phyloP scores from a whole-genome alignment of 2,329 filamentous ascomycete species.

The Alternaria triticimaculans region DNA sequence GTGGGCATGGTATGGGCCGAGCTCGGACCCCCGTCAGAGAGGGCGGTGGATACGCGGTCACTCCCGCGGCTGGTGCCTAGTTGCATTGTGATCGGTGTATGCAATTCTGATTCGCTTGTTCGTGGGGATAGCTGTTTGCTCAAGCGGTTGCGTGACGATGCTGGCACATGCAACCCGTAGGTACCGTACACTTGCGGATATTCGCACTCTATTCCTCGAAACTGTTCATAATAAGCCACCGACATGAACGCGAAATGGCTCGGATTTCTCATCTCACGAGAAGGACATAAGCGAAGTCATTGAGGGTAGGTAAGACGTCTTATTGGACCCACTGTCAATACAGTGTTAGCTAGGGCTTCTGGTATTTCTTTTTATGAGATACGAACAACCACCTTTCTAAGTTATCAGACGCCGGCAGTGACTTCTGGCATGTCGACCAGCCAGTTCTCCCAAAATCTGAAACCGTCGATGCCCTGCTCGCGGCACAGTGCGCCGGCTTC shows the following conservation, averaged over 20 bases:
- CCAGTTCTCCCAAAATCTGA: conserved; percentile 90
- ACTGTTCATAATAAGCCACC: neutral
- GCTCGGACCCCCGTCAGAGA: neutral
- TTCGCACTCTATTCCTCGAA: neutral
- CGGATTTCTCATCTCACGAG: neutral
- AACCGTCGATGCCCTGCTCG: conserved; percentile 88
- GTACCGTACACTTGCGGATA: neutral
- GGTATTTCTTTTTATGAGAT: neutral
- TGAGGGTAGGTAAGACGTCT: neutral
- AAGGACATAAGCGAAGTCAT: neutral
- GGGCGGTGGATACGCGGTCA: conserved; percentile 5
- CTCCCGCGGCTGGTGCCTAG: conserved; percentile 4
- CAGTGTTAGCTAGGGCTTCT: neutral
- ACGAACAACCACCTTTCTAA: neutral
- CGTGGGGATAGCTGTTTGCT: neutral
- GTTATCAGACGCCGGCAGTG: neutral
- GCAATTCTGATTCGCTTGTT: neutral
- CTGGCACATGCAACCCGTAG: neutral
- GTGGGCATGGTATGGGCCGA: neutral
- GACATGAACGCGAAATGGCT: neutral
- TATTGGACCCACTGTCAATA: neutral
- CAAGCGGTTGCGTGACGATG: neutral
- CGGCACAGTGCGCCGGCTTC: conserved; percentile 86
- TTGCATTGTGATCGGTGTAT: neutral
- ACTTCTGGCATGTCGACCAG: conserved; percentile 30